Evolutionary conservation across 1,284 basidiomycete genomes (phyloP), one percentile per base, ranked within the genome.

Genomic region (Volvariella surrecta): DNA sequence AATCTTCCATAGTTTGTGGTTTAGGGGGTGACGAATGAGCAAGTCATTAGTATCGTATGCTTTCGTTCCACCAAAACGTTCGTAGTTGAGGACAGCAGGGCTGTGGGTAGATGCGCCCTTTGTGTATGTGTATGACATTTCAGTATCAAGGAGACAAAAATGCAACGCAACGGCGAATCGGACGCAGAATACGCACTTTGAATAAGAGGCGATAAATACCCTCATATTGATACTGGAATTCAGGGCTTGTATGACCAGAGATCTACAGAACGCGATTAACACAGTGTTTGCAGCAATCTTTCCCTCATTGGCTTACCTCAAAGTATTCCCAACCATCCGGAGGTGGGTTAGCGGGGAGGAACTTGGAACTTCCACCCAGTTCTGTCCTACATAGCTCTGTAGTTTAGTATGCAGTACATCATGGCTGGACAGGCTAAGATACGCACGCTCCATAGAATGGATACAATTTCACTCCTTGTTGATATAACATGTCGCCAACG

Each of bases 11-110:
- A 60, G 56, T 3, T 64, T 63, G 3, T 59, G 52, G 30, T 66
- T 66, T 0, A 63, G 64, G 3, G 73, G 71, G 51, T 76, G 74
- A 11, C 61, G 65, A 0, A 58, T 42, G 16, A 74, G 49, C 4
- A 75, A 50, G 52, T 76, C 73, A 16, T 58, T 64, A 3, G 69
- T 64, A 1, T 53, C 56, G 48, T 59, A 61, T 2, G 53, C 58
- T 9, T 54, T 44, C 9, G 44, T 21, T 3, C 60, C 61, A 3
- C 54, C 42, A 13, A 53, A 34, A 6, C 6, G 24, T 17, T 48
- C 48, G 3, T 48, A 52, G 44, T 60, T 59, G 10, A 54, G 21
- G 0, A 51, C 32, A 13, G 34, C 46, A 30, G 39, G 34, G n/a
- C 28, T 32, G 38, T 40, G 38, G 20, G 28, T 49, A 22, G 40